A percentile compares a stretch with the other conserved stretches of the same genome.
Evolutionary conservation across 768 basidiomycete species (phyloP).

Genomic region (Mycena polygramma): DNA sequence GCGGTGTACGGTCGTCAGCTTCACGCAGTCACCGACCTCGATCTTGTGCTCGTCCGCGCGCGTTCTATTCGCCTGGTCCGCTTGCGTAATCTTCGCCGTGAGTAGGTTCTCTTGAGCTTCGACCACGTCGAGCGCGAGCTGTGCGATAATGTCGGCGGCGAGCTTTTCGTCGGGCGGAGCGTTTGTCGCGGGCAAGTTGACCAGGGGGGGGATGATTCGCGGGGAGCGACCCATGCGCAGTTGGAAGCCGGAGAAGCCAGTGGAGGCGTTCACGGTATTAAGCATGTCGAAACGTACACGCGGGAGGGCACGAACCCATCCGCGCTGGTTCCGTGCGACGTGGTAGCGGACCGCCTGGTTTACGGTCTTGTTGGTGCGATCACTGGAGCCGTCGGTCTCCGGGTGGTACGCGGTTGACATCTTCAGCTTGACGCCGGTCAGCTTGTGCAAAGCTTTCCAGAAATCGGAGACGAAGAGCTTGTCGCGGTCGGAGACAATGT

Average conservation of each 20-base stretch:
- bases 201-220: slow-evolving; percentile 39
- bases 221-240: slow-evolving; percentile 41
- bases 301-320: slow-evolving; percentile 45
- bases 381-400: slow-evolving; percentile 49
- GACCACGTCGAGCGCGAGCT: slow-evolving; percentile 29
- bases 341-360: slow-evolving; percentile 42
- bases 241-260: slow-evolving; percentile 46
- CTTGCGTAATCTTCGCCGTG: slow-evolving; percentile 45
- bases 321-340: slow-evolving; percentile 45
- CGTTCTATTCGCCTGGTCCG: slow-evolving; percentile 46
- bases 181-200: neutral
- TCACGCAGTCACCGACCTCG: slow-evolving; percentile 50
- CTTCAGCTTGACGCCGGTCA: neutral
- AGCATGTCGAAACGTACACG: slow-evolving; percentile 47
- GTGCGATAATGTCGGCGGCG: slow-evolving; percentile 3
- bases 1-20: slow-evolving; percentile 51
- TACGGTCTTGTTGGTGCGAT: slow-evolving; percentile 46
- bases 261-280: slow-evolving; percentile 44
- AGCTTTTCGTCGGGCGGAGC: neutral
- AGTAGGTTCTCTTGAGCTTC: slow-evolving; percentile 51
- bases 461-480: neutral
- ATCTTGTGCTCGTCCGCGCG: slow-evolving; percentile 40
- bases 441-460: neutral
- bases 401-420: slow-evolving; percentile 49
- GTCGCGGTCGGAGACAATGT: neutral